Conservation (phyloP, 192 early-diverging fungal genomes). For the Fimicolochytrium jonesii region DNA sequence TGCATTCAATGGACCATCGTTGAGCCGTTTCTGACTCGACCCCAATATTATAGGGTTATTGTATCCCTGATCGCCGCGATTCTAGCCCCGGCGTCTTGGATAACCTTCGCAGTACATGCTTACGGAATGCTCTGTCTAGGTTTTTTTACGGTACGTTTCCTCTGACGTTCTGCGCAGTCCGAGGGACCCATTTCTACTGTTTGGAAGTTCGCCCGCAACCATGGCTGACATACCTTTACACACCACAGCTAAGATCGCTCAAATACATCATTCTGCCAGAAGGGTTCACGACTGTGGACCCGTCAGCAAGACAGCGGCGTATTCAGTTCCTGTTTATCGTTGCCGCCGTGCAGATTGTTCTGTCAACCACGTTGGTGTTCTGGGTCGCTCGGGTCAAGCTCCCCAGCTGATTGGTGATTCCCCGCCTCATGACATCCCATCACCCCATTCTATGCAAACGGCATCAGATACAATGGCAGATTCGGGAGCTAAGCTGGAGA, state of each 20-base stretch:
- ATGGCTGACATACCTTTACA: too few species aligned
- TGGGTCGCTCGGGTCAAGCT: too few species aligned
- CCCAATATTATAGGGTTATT: constrained; percentile 37
- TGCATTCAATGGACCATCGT: too few species aligned
- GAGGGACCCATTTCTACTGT: neutral
- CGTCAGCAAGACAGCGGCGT: constrained; percentile 70
- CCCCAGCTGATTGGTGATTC: too few species aligned
- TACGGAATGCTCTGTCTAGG: constrained; percentile 76
- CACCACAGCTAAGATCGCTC: constrained; percentile 38
- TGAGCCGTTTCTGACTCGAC: too few species aligned
- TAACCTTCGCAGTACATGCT: constrained; percentile 65
- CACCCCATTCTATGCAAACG: too few species aligned
- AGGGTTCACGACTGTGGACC: constrained; percentile 30
- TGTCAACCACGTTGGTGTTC: constrained; percentile 72
- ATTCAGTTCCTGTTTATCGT: constrained; percentile 86
- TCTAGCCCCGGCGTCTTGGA: constrained; percentile 31
- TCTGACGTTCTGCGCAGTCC: neutral
- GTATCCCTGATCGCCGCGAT: constrained; percentile 44
- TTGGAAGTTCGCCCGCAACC: too few species aligned
- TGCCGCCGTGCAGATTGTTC: constrained; percentile 74
- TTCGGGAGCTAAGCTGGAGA: too few species aligned
- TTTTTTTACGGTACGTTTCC: constrained; percentile 78
- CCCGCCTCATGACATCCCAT: too few species aligned
- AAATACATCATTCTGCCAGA: constrained; percentile 50
- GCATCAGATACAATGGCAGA: too few species aligned